A percentile compares a stretch with the other conserved stretches of the same genome.
phyloP scores from a whole-genome alignment of 768 basidiomycete genomes.

The Boletus reticuloceps region DNA sequence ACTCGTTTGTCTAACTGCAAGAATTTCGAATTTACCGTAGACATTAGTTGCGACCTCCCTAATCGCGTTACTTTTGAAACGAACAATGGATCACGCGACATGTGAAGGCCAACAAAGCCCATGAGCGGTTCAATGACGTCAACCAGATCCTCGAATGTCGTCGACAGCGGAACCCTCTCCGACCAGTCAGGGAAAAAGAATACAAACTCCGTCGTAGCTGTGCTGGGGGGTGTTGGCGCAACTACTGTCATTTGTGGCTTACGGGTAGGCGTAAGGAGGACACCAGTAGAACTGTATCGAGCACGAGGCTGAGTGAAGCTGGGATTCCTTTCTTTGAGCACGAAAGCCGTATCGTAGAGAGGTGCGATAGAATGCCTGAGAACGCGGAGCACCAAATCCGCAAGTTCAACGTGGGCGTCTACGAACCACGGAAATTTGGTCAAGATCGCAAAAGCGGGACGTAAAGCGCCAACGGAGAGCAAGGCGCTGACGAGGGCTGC shows the following conservation, averaged over 20 bases:
- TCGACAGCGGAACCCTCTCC: conserved; percentile 64
- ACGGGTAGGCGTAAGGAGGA: conserved; percentile 48
- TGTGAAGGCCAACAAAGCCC: conserved; percentile 75
- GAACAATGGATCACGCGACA: conserved; percentile 75
- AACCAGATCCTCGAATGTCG: conserved; percentile 63
- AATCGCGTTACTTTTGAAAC: conserved; percentile 79
- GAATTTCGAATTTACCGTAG: conserved; percentile 42
- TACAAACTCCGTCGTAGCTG: conserved; percentile 70
- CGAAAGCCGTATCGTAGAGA: conserved; percentile 53
- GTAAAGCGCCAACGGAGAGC: conserved; percentile 82
- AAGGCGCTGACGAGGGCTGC: conserved; percentile 73
- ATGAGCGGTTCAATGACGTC: conserved; percentile 78
- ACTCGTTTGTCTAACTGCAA: neutral
- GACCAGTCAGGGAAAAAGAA: conserved; percentile 92
- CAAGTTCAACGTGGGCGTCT: conserved; percentile 76
- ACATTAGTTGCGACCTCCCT: conserved; percentile 61
- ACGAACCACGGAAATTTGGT: conserved; percentile 84
- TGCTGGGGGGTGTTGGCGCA: conserved; percentile 81
- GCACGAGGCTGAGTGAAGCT: conserved; percentile 63
- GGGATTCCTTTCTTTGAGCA: conserved; percentile 57
- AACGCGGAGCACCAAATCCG: conserved; percentile 81
- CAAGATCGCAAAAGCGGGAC: conserved; percentile 74
- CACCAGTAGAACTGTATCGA: conserved; percentile 60
- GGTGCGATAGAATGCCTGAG: conserved; percentile 66
- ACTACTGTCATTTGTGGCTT: conserved; percentile 70